Evolutionary conservation across 1,284 basidiomycete genomes (phyloP).

Genomic region (Trametes versicolor): DNA sequence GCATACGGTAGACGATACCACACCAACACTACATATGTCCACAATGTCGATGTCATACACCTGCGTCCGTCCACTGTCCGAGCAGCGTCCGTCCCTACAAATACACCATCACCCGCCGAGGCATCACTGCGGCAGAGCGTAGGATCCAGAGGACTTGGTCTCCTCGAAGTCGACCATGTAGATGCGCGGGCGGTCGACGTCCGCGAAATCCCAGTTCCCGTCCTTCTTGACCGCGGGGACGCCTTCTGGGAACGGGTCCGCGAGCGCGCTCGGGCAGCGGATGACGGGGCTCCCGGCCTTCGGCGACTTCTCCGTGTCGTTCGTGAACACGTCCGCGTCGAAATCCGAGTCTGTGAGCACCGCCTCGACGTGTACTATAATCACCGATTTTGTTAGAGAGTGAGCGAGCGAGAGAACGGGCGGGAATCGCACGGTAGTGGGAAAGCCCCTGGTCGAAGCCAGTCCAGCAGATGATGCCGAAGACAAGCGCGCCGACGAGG

Average conservation of each 20-base stretch:
- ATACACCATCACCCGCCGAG: neutral
- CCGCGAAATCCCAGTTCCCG: constrained; percentile 39
- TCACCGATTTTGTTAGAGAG: neutral
- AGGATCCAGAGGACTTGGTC: constrained; percentile 7
- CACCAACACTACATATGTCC: neutral
- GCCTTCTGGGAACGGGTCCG: constrained; percentile 26
- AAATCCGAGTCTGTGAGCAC: constrained; percentile 54
- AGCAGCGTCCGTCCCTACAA: neutral
- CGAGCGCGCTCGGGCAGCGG: constrained; percentile 28
- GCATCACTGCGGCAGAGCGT: constrained; percentile 3
- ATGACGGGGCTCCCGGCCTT: constrained; percentile 33
- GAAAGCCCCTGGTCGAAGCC: constrained; percentile 64
- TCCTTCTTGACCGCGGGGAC: constrained; percentile 36
- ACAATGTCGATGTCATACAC: neutral
- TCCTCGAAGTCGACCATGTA: constrained; percentile 37
- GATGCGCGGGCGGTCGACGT: constrained; percentile 36
- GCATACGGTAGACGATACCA: neutral
- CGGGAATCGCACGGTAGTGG: constrained; percentile 51
- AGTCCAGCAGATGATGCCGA: constrained; percentile 57
- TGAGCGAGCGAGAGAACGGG: neutral
- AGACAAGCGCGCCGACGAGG: constrained; percentile 52
- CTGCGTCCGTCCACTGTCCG: neutral
- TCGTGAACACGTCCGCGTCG: constrained; percentile 55
- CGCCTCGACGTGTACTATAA: constrained; percentile 55
- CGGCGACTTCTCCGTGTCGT: constrained; percentile 31